Evolutionary conservation across 108 stramenopile species (phyloP).

Genomic region (Skeletonema menzelii): DNA sequence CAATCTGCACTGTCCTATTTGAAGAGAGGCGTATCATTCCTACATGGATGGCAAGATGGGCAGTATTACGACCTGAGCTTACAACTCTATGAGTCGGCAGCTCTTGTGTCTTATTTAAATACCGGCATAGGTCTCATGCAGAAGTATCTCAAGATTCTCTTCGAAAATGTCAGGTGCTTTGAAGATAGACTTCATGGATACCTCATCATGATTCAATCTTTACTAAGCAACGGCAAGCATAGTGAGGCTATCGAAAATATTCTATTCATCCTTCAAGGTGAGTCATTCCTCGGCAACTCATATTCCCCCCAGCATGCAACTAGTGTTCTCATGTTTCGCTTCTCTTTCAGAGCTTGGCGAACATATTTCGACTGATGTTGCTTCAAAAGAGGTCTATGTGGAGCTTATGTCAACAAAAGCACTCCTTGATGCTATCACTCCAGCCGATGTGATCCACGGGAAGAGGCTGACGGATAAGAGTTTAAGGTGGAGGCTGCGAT

Average conservation of each 20-base stretch:
- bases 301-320: not conserved
- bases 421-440: not conserved
- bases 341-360: constrained; percentile 20
- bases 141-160: constrained; percentile 1
- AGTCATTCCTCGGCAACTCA: not conserved
- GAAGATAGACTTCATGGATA: constrained; percentile 14
- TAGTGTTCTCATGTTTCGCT: not conserved
- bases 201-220: constrained; percentile 1
- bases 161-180: not conserved
- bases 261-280: not conserved
- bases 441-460: constrained; percentile 1
- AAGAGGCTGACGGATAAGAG: not conserved
- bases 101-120: not conserved
- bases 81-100: constrained; percentile 9
- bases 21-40: constrained; percentile 5
- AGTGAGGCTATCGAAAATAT: constrained; percentile 8
- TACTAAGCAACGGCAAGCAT: not conserved
- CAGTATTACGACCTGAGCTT: constrained; percentile 7
- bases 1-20: constrained; percentile 11
- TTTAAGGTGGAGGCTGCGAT: not conserved
- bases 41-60: constrained; percentile 1
- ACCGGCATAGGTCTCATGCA: not conserved
- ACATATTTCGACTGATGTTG: not conserved
- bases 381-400: not conserved
- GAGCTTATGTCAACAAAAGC: constrained; percentile 9